phyloP scores from a whole-genome alignment of 2,329 filamentous ascomycete genomes.

The Aureobasidium leucospermi region DNA sequence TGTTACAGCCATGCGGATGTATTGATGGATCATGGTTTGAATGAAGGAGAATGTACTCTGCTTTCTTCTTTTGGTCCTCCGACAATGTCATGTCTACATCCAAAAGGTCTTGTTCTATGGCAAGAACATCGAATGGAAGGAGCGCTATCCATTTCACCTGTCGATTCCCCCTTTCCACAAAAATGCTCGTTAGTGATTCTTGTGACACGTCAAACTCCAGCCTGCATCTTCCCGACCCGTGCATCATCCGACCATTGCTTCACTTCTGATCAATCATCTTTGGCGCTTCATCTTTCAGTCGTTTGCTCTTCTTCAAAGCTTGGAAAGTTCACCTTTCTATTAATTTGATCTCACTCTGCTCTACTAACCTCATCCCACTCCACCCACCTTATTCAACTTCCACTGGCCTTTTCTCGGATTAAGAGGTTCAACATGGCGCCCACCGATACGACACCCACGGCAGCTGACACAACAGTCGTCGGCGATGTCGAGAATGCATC shows the following conservation, averaged over 20 bases:
- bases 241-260: not conserved
- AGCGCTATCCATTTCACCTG: no score
- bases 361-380: no score
- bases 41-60: no score
- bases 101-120: no score
- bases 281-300: not conserved
- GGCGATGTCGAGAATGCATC: not conserved
- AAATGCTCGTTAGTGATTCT: not conserved
- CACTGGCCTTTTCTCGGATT: not conserved
- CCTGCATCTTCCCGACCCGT: not conserved
- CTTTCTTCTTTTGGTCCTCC: no score
- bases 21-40: no score
- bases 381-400: not conserved
- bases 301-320: not conserved
- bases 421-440: not conserved
- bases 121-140: no score
- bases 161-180: no score
- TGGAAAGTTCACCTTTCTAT: not conserved
- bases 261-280: not conserved
- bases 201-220: conserved; percentile 1
- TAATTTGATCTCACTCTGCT: not conserved
- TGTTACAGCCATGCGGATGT: no score
- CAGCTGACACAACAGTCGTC: not conserved
- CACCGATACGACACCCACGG: not conserved
- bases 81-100: no score